These are phyloP conservation scores for Anisodus acutangulus DNA, from an alignment of 257 asterid genomes.

Conservation along the genomic window DNA sequence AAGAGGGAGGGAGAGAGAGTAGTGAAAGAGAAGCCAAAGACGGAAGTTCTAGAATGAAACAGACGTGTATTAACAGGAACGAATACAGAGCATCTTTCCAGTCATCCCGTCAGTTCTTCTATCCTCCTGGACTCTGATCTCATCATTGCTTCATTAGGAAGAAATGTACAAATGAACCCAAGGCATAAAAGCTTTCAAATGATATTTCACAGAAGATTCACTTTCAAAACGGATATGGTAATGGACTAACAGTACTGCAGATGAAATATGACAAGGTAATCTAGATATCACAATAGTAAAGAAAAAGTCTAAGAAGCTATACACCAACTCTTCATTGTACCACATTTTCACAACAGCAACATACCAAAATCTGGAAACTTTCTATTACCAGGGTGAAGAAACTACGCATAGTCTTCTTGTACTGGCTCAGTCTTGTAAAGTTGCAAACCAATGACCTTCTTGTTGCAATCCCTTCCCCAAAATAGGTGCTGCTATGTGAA, in stretches of 20 bases:
- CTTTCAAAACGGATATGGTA: neutral
- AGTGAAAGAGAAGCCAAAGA: too few relatives aligned
- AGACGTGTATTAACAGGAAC: too few relatives aligned
- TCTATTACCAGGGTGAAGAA: conserved; percentile 45
- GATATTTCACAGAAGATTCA: neutral
- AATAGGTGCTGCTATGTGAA: neutral
- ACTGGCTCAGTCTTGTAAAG: conserved; percentile 44
- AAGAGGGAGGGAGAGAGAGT: too few relatives aligned
- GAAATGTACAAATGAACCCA: conserved; percentile 1
- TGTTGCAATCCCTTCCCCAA: conserved; percentile 50
- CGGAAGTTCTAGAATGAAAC: too few relatives aligned
- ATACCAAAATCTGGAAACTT: conserved; percentile 48
- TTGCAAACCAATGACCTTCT: conserved; percentile 55
- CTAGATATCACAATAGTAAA: neutral
- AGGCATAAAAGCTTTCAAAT: neutral
- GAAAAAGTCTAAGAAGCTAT: neutral
- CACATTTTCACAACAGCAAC: conserved; percentile 23
- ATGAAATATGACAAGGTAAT: neutral
- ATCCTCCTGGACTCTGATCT: conserved; percentile 51
- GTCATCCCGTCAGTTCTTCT: conserved; percentile 46
- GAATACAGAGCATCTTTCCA: conserved; percentile 34
- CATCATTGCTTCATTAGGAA: conserved; percentile 44
- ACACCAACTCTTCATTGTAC: neutral
- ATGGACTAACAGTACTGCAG: neutral
- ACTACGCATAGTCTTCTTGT: conserved; percentile 48